These are phyloP conservation scores for Taphrina confusa DNA, from an alignment of 1,139 yeast species.

Conservation along the genomic window DNA sequence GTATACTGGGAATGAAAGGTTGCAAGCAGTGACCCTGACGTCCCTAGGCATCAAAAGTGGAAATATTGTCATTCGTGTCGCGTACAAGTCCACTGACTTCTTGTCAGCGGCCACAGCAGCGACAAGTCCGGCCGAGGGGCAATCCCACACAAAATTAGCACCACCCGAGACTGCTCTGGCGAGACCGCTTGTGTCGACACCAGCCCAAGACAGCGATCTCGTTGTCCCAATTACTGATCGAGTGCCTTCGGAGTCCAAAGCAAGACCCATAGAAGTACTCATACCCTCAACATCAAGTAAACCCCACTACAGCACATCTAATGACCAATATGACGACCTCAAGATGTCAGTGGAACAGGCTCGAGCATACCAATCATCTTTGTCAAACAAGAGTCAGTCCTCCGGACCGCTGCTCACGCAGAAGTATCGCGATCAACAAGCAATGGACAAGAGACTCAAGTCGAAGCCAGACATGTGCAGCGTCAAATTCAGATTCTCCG, in stretches of 20 bases:
- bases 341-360: slow-evolving; percentile 18
- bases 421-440: slow-evolving; percentile 11
- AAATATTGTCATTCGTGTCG: slow-evolving; percentile 18
- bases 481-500: slow-evolving; percentile 26
- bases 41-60: slow-evolving; percentile 26
- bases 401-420: slow-evolving; percentile 7
- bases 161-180: neutral
- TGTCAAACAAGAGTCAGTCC: slow-evolving; percentile 1
- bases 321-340: slow-evolving; percentile 1
- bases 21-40: slow-evolving; percentile 14
- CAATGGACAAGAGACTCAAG: slow-evolving; percentile 12
- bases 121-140: neutral
- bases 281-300: slow-evolving; percentile 6
- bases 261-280: neutral
- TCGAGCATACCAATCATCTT: slow-evolving; percentile 9
- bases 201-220: neutral
- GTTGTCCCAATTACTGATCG: too few relatives aligned
- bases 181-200: neutral
- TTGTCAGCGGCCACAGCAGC: neutral
- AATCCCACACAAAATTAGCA: neutral
- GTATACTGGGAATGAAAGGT: neutral
- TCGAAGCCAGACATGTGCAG: slow-evolving; percentile 11
- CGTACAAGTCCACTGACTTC: slow-evolving; percentile 8
- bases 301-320: slow-evolving; percentile 2
- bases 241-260: neutral